These are phyloP conservation scores for Zalerion maritima DNA, from an alignment of 495 filamentous ascomycete species.

Conservation along the genomic window DNA sequence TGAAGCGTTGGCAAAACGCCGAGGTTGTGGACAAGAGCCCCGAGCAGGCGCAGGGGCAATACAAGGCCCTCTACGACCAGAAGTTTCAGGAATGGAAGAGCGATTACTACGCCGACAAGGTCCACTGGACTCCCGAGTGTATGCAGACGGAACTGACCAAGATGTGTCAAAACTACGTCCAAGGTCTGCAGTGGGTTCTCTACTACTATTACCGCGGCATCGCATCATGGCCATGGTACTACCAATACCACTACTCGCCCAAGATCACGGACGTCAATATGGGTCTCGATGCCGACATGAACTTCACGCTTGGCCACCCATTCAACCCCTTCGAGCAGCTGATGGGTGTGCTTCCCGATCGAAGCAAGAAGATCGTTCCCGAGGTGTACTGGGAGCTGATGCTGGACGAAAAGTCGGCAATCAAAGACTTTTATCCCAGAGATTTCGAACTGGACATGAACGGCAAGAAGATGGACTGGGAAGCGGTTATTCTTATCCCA, in stretches of 20 bases:
- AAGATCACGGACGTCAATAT: slow-evolving; percentile 84
- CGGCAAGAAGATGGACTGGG: slow-evolving; percentile 99
- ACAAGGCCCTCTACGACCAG: slow-evolving; percentile 69
- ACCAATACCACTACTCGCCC: slow-evolving; percentile 88
- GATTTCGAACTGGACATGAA: slow-evolving; percentile 99
- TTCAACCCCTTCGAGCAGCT: slow-evolving; percentile 92
- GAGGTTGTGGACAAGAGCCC: slow-evolving; percentile 66
- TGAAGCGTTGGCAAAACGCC: slow-evolving; percentile 81
- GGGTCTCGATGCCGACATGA: slow-evolving; percentile 72
- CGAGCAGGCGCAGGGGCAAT: slow-evolving; percentile 59
- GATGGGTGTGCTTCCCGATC: slow-evolving; percentile 95
- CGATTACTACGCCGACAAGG: slow-evolving; percentile 80
- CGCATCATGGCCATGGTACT: slow-evolving; percentile 98
- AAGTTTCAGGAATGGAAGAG: slow-evolving; percentile 89
- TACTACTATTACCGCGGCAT: slow-evolving; percentile 97
- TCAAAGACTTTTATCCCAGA: slow-evolving; percentile 95
- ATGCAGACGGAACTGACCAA: slow-evolving; percentile 69
- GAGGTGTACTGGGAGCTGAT: slow-evolving; percentile 78
- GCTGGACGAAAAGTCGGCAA: slow-evolving; percentile 81
- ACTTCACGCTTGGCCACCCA: slow-evolving; percentile 85
- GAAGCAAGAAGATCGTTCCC: slow-evolving; percentile 93
- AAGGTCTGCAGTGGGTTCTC: slow-evolving; percentile 95
- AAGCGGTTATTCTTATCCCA: slow-evolving; percentile 96
- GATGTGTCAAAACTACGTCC: slow-evolving; percentile 89
- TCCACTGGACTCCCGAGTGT: slow-evolving; percentile 61